Evolutionary conservation across 768 basidiomycete species (phyloP), one percentile per base, ranked within the genome.

Genomic region (Lentinula aciculospora): DNA sequence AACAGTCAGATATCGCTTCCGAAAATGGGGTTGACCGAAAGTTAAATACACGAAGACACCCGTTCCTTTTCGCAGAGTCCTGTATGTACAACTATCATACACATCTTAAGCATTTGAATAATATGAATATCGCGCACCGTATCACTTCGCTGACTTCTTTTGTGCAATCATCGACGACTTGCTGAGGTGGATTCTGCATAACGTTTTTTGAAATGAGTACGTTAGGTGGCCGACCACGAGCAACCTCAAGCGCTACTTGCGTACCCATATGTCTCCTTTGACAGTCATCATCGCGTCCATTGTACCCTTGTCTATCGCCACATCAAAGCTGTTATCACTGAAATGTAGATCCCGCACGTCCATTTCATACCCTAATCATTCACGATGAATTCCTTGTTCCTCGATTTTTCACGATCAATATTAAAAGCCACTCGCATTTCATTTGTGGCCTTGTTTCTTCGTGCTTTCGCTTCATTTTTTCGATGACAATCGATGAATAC

Each of bases 211-310:
- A 60, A 48, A 54, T 19, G 19, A 31, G 34, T 1, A 10, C 31
- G 9, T 45, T 31, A 6, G 45, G 47, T n/a, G n/a, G n/a, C n/a
- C n/a, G n/a, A n/a, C n/a, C 13, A 37, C 6, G 10, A 51, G 40
- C 27, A 58, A n/a, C 25, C 12, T 25, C 3, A 37, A 36, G 13
- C 23, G n/a, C 6, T 28, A 29, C 12, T 21, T 9, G 50, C 79
- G 51, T 62, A 88, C 89, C 91, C 92, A 93, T 57, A 91, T 85
- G 63, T 91, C 87, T 17, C 86, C 85, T 66, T 89, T 89, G 0
- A 81, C 75, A 0, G 92, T 85, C 84, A 93, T 85, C 87, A 94
- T 88, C 2, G 90, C 89, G 67, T 94, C 92, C 89, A 94, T 92
- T 1, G 91, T 92, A 15, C 89, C 90, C 81, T 94, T 94, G 71